Conservation (phyloP, 768 basidiomycete genomes). For the Pleurotus djamor region DNA sequence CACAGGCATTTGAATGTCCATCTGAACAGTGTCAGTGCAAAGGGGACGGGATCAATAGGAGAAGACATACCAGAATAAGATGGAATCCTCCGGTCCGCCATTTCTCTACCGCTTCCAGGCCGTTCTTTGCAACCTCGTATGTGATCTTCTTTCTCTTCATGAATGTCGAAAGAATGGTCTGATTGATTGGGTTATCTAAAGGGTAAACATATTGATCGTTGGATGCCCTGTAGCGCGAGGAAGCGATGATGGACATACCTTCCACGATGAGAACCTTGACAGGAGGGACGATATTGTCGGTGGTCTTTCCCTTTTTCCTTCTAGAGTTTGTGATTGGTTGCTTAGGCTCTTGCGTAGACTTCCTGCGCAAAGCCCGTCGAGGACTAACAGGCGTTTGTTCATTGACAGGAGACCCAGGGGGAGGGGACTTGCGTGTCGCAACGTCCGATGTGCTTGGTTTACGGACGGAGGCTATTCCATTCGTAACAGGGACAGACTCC, state of each 20-base stretch:
- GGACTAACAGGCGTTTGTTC: slow-evolving; percentile 1
- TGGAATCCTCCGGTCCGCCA: slow-evolving; percentile 94
- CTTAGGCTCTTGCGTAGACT: slow-evolving; percentile 19
- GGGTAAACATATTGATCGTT: slow-evolving; percentile 11
- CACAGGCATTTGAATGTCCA: slow-evolving; percentile 99
- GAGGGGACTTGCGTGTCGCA: slow-evolving; percentile 5
- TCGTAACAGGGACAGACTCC: not conserved
- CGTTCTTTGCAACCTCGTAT: slow-evolving; percentile 92
- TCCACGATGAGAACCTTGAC: slow-evolving; percentile 99
- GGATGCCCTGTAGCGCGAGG: no score
- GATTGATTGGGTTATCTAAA: slow-evolving; percentile 96
- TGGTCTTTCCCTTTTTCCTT: slow-evolving; percentile 48
- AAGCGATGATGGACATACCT: slow-evolving; percentile 46
- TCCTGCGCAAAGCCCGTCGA: slow-evolving; percentile 17
- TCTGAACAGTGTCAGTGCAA: slow-evolving; percentile 45
- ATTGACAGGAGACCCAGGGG: slow-evolving; percentile 13
- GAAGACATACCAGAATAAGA: slow-evolving; percentile 78
- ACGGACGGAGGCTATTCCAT: not conserved
- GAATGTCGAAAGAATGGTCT: slow-evolving; percentile 95
- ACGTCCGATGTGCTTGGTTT: slow-evolving; percentile 4
- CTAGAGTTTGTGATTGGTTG: slow-evolving; percentile 35
- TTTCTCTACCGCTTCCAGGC: slow-evolving; percentile 93
- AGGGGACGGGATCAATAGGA: not conserved
- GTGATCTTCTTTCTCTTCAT: slow-evolving; percentile 96
- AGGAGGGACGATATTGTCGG: slow-evolving; percentile 85